Percentiles rank a stretch among this genome's conserved stretches.
phyloP scores from a whole-genome alignment of 2,329 filamentous ascomycete genomes.

The Venturia nashicola region DNA sequence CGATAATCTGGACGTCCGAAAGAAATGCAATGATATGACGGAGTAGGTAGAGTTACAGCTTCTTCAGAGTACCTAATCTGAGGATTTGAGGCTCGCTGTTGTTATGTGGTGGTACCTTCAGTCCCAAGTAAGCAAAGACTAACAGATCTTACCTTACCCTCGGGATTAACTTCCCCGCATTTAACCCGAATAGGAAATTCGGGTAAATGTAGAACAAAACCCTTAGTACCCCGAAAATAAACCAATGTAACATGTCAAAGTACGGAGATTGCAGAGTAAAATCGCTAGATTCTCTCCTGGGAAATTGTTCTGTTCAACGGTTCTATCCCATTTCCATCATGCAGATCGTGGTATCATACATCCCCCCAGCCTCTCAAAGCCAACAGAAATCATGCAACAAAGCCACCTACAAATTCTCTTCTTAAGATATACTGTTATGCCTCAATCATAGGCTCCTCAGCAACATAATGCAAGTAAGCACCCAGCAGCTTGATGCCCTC shows the following conservation, averaged over 20 bases:
- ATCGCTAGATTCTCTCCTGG: not conserved
- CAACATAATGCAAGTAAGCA: slow-evolving; percentile 91
- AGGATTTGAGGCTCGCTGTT: not conserved
- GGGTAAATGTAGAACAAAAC: not conserved
- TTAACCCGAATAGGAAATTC: not conserved
- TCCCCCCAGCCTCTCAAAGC: not conserved
- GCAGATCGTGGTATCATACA: slow-evolving; percentile 1
- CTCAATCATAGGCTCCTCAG: slow-evolving; percentile 59
- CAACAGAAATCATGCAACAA: not conserved
- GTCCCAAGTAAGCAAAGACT: not conserved
- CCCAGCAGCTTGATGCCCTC: slow-evolving; percentile 94
- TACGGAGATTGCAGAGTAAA: too few relatives aligned
- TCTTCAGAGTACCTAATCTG: too few relatives aligned
- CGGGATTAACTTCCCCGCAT: not conserved
- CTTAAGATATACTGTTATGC: not conserved
- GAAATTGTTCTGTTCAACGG: not conserved
- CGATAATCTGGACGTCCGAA: too few relatives aligned
- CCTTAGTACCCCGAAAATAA: too few relatives aligned
- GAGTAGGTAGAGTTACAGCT: too few relatives aligned
- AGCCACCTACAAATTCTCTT: too few relatives aligned
- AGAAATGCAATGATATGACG: too few relatives aligned
- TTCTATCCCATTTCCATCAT: not conserved
- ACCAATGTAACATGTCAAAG: too few relatives aligned
- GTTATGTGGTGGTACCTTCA: not conserved
- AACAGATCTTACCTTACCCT: not conserved